Evolutionary conservation across 441 rosid species (phyloP).

Genomic region (Croton setiger): DNA sequence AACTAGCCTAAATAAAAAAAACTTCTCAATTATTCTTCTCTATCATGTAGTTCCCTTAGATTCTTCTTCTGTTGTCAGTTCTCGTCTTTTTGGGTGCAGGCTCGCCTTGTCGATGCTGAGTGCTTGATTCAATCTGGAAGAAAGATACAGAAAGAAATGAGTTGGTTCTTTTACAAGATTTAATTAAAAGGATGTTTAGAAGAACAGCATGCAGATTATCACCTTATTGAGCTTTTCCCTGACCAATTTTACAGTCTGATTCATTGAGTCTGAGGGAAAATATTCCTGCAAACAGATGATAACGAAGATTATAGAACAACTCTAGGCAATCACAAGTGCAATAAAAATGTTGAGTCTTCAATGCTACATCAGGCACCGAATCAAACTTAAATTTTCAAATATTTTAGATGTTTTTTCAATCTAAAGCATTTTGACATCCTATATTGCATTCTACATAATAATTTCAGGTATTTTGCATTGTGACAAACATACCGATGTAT

Average conservation of each 20-base stretch:
- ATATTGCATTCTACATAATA: background rate
- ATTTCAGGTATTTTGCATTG: background rate
- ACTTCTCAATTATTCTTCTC: background rate
- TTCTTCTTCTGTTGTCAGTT: conserved; percentile 59
- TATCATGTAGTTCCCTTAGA: conserved; percentile 25
- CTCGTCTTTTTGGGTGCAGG: conserved; percentile 47
- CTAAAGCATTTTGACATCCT: background rate
- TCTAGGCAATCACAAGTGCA: background rate
- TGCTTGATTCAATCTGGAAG: conserved; percentile 50
- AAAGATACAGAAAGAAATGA: background rate
- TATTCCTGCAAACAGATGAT: conserved; percentile 50
- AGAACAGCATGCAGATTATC: conserved; percentile 13
- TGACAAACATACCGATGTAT: background rate
- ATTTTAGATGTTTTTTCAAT: background rate
- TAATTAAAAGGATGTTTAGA: background rate
- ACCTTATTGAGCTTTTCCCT: conserved; percentile 85
- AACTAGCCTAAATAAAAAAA: background rate
- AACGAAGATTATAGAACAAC: background rate
- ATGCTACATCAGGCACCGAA: background rate
- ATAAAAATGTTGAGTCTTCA: too few relatives aligned
- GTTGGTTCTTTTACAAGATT: background rate
- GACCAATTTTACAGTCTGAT: conserved; percentile 58
- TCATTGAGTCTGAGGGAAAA: conserved; percentile 70
- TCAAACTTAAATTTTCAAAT: background rate
- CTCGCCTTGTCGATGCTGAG: conserved; percentile 37